Conservation (phyloP, 228 moss, liverwort and hornwort species). For the Sphagnum fallax region DNA sequence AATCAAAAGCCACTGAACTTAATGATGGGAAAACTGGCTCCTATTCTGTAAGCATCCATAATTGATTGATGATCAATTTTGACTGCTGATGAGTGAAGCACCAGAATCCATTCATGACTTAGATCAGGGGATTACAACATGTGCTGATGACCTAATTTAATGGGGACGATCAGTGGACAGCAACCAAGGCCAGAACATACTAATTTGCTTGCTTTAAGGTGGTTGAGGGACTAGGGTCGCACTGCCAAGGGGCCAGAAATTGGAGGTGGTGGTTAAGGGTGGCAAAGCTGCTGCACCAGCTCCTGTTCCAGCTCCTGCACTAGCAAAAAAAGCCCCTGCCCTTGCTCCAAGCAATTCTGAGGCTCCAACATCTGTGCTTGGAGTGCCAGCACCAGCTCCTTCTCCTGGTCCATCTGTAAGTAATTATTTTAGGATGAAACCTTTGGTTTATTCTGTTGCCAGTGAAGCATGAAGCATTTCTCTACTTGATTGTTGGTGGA, state of each 20-base stretch:
- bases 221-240: conserved; percentile 2
- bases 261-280: not conserved
- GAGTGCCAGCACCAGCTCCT: not conserved
- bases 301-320: not conserved
- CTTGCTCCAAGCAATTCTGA: no score
- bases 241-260: conserved; percentile 6
- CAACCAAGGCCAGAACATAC: not conserved
- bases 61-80: no score
- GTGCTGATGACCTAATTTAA: no score
- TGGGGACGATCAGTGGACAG: not conserved
- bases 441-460: no score
- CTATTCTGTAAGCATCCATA: not conserved
- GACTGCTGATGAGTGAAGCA: no score
- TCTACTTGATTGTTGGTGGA: no score
- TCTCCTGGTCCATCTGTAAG: not conserved
- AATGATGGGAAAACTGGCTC: not conserved
- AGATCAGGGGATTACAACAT: no score
- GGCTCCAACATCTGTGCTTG: no score
- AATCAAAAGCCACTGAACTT: conserved; percentile 1
- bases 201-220: conserved; percentile 4
- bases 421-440: no score
- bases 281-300: not conserved
- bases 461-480: no score
- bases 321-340: no score
- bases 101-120: no score